Evolutionary conservation across 495 filamentous ascomycete genomes (phyloP).

Genomic region (Pseudevernia furfuracea): DNA sequence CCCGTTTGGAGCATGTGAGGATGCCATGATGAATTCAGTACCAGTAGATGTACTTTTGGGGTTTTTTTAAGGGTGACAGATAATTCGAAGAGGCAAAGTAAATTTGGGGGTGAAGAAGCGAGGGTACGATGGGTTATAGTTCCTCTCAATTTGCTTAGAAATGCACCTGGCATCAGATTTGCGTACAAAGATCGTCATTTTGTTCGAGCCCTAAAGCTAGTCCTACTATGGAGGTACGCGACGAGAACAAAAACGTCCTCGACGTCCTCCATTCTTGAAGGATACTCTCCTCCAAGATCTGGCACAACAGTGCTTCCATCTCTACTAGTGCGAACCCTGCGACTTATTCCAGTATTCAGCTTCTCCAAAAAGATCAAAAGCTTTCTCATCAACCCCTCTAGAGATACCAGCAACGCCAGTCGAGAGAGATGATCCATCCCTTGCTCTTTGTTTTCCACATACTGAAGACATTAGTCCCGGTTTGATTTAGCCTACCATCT

Average conservation of each 20-base stretch:
- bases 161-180: constrained; percentile 6
- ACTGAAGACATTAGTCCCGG: not conserved
- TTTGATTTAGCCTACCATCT: constrained; percentile 6
- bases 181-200: constrained; percentile 14
- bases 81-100: not conserved
- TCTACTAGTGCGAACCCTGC: not conserved
- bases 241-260: too few relatives aligned
- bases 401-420: constrained; percentile 6
- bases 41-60: not conserved
- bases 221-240: not conserved
- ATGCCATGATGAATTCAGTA: constrained; percentile 36
- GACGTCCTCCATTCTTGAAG: too few relatives aligned
- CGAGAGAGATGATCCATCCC: constrained; percentile 2
- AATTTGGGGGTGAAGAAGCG: not conserved
- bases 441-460: constrained; percentile 3
- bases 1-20: constrained; percentile 39
- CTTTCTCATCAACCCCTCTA: constrained; percentile 3
- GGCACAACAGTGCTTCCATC: not conserved
- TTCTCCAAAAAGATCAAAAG: constrained; percentile 3
- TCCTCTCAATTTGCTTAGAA: constrained; percentile 15
- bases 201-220: not conserved
- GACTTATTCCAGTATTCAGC: not conserved
- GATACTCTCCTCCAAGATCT: too few relatives aligned
- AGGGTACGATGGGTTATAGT: not conserved
- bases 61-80: not conserved